Evolutionary conservation across 1,284 basidiomycete genomes (phyloP).

Genomic region (Trichosporon ovoides): DNA sequence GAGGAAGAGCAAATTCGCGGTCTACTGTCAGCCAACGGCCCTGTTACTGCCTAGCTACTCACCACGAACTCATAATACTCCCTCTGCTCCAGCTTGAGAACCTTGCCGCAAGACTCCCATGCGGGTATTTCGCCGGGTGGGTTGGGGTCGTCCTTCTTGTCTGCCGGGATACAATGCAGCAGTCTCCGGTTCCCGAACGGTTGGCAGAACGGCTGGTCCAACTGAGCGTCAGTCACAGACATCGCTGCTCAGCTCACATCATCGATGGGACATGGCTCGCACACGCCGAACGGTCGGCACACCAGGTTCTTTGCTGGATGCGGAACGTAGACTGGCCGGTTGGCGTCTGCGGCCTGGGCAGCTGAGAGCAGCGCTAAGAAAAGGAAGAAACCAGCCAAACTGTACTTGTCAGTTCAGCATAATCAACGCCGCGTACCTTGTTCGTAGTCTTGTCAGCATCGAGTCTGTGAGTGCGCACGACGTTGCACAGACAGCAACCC

Average conservation of each 20-base stretch:
- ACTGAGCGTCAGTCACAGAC: constrained; percentile 50
- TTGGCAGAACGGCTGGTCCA: constrained; percentile 78
- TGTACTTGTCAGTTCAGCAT: constrained; percentile 4
- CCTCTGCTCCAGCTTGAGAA: constrained; percentile 65
- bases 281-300: constrained; percentile 71
- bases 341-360: background rate
- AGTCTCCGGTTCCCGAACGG: constrained; percentile 83
- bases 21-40: constrained; percentile 26
- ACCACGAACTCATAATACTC: constrained; percentile 85
- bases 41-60: constrained; percentile 32
- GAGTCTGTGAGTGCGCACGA: background rate
- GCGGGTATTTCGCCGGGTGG: constrained; percentile 59
- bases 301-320: constrained; percentile 44
- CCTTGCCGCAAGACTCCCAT: constrained; percentile 84
- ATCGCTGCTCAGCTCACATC: constrained; percentile 56
- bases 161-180: constrained; percentile 64
- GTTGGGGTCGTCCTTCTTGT: constrained; percentile 12
- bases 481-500: background rate
- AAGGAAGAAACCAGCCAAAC: constrained; percentile 15
- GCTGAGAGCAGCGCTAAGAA: constrained; percentile 22
- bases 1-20: constrained; percentile 66
- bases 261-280: constrained; percentile 73
- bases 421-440: constrained; percentile 5
- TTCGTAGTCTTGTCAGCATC: constrained; percentile 6
- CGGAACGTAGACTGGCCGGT: constrained; percentile 28